Evolutionary conservation across 169 alveolate species (phyloP).

Genomic region (Eimeria acervulina): DNA sequence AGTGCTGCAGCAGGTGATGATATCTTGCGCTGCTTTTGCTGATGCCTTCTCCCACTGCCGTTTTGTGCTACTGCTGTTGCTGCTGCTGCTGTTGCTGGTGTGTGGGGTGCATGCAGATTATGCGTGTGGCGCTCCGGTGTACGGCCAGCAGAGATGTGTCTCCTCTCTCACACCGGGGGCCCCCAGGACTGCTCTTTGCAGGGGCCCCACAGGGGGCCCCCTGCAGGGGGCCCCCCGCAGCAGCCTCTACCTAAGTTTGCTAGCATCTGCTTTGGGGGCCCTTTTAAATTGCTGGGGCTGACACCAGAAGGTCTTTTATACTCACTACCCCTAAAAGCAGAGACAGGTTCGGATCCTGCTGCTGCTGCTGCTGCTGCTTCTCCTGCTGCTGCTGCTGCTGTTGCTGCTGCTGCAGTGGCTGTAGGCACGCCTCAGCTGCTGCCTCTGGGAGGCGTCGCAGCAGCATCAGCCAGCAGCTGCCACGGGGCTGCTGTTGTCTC

Average conservation of each 20-base stretch:
- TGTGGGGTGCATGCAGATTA: background rate
- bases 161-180: background rate
- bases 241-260: background rate
- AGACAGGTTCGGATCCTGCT: background rate
- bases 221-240: background rate
- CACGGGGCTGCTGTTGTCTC: conserved; percentile 33
- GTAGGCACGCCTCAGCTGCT: conserved; percentile 29
- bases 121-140: background rate
- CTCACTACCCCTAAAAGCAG: background rate
- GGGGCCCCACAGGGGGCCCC: background rate
- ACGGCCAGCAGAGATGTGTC: background rate
- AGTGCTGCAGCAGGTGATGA: too few species aligned
- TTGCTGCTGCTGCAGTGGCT: conserved; percentile 42
- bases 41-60: background rate
- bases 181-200: background rate
- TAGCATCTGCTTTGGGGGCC: conserved; percentile 32
- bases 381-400: background rate
- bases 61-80: too few species aligned
- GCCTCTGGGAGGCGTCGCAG: conserved; percentile 9
- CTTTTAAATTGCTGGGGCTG: background rate
- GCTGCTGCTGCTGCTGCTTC: background rate
- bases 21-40: too few species aligned
- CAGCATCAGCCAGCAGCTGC: conserved; percentile 2
- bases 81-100: background rate
- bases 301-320: background rate